These are phyloP conservation scores for Bombardia bombarda DNA, from an alignment of 495 filamentous ascomycete genomes.

Conservation along the genomic window DNA sequence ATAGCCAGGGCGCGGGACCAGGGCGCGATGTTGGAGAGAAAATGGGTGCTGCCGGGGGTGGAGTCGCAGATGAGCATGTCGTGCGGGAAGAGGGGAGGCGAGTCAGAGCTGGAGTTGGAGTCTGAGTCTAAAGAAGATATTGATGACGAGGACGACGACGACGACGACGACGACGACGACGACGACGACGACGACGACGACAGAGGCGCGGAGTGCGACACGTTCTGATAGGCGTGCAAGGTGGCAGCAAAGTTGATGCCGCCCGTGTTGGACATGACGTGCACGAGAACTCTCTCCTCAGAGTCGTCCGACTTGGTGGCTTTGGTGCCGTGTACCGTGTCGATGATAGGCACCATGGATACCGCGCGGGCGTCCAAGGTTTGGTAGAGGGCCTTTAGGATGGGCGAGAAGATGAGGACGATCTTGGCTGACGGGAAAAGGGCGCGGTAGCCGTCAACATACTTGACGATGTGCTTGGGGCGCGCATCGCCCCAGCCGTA, in stretches of 20 bases:
- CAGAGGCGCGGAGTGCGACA: constrained; percentile 15
- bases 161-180: too few species aligned
- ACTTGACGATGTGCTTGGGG: constrained; percentile 47
- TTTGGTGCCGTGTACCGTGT: constrained; percentile 25
- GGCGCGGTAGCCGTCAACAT: constrained; percentile 42
- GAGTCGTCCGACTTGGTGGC: not conserved
- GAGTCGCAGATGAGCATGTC: constrained; percentile 42
- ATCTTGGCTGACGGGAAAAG: constrained; percentile 39
- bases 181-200: too few species aligned
- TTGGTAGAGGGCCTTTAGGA: constrained; percentile 34
- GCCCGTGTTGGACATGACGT: constrained; percentile 46
- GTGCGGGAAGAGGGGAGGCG: constrained; percentile 28
- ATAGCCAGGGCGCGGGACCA: constrained; percentile 48
- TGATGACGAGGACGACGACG: too few species aligned
- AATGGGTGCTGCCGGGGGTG: constrained; percentile 42
- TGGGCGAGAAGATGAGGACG: constrained; percentile 41
- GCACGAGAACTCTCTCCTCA: constrained; percentile 30
- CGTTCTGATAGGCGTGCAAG: constrained; percentile 35
- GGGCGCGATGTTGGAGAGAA: constrained; percentile 36
- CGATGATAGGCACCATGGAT: constrained; percentile 43
- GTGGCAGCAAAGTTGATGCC: constrained; percentile 42
- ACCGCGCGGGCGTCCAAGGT: constrained; percentile 32
- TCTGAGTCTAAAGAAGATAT: too few species aligned
- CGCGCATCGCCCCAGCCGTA: constrained; percentile 50
- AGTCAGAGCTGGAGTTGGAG: too few species aligned